Evolutionary conservation across 805 yeast species (phyloP).

Genomic region (Myxozyma monticola): DNA sequence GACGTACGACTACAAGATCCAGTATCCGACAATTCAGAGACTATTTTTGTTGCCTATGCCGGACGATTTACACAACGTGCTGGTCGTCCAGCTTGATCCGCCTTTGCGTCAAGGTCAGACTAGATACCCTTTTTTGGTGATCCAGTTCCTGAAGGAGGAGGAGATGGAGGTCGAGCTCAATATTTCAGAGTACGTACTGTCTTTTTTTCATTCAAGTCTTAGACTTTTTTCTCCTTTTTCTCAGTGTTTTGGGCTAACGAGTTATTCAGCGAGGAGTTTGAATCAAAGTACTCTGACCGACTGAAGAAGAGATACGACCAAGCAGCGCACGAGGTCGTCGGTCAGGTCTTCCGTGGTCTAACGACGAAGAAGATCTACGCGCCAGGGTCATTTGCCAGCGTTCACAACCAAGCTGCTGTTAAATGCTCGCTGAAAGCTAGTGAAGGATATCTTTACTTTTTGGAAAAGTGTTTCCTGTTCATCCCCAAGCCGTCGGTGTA

Average conservation of each 20-base stretch:
- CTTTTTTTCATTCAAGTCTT: not conserved
- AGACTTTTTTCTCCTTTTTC: no score
- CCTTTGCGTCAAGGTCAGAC: constrained; percentile 99
- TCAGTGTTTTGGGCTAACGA: not conserved
- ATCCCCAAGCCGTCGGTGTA: constrained; percentile 92
- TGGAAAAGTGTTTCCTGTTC: constrained; percentile 86
- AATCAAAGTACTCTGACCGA: constrained; percentile 70
- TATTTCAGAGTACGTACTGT: constrained; percentile 53
- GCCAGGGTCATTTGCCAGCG: constrained; percentile 76
- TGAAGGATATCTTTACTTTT: constrained; percentile 90
- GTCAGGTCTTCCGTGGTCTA: constrained; percentile 85
- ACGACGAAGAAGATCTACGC: constrained; percentile 81
- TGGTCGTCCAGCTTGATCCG: constrained; percentile 90
- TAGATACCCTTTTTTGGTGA: constrained; percentile 84
- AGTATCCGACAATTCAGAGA: constrained; percentile 84
- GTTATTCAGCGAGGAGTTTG: constrained; percentile 57
- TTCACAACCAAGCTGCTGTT: constrained; percentile 79
- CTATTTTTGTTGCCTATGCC: constrained; percentile 91
- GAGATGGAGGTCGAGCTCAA: constrained; percentile 88
- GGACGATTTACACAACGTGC: constrained; percentile 85
- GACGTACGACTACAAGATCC: constrained; percentile 95
- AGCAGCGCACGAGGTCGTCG: constrained; percentile 79
- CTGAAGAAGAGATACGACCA: constrained; percentile 75
- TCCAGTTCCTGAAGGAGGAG: constrained; percentile 88
- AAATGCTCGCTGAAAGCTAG: constrained; percentile 91